Evolutionary conservation across 2,329 filamentous ascomycete species (phyloP).

Genomic region (Colletotrichum horii): DNA sequence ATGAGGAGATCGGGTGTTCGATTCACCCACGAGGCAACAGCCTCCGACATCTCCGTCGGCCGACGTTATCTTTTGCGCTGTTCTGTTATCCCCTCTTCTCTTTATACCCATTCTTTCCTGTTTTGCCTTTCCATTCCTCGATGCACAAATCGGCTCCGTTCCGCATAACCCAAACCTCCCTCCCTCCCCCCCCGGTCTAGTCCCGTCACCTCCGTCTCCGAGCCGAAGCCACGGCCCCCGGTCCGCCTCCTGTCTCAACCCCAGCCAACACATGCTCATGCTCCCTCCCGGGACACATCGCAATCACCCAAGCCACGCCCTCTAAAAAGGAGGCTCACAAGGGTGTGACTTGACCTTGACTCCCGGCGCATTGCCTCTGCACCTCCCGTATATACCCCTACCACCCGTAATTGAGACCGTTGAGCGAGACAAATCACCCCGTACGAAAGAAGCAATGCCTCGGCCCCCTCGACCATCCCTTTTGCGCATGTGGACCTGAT

Average conservation of each 20-base stretch:
- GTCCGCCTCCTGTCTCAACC: background rate
- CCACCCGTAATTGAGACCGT: background rate
- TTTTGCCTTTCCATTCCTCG: background rate
- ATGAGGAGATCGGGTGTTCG: conserved; percentile 18
- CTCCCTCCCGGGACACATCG: background rate
- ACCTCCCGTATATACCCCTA: background rate
- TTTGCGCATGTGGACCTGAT: background rate
- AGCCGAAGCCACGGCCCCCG: background rate
- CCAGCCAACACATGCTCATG: background rate
- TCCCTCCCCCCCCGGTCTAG: background rate
- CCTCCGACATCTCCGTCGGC: background rate
- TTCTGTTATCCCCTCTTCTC: too few species aligned
- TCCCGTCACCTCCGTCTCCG: background rate
- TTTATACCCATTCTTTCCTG: background rate
- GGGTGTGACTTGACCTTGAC: background rate
- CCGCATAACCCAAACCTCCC: background rate
- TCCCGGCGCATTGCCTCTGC: background rate
- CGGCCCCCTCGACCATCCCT: background rate
- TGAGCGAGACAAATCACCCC: background rate
- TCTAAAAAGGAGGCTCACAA: background rate
- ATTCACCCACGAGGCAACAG: conserved; percentile 7
- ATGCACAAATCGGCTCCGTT: background rate
- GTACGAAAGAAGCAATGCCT: background rate
- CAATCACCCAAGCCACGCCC: background rate
- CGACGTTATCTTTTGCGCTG: too few species aligned